Base-by-base conservation (phyloP, 148 eudicot species). In the Polygonum aviculare region DNA sequence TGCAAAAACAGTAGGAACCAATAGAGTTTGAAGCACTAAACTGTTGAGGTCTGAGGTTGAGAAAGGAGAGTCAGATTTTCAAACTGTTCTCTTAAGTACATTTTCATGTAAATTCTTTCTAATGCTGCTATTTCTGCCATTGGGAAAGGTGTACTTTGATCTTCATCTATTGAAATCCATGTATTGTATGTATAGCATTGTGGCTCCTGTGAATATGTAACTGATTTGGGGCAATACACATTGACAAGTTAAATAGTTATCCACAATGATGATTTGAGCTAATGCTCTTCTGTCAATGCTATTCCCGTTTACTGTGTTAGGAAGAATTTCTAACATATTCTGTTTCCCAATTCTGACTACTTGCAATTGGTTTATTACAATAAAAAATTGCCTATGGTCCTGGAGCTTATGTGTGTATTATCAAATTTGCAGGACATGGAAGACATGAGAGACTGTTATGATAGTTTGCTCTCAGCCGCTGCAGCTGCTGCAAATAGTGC, bases 391-490 rank as follows among this genome's bases (percentile, higher is more conserved):
- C 8, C 7, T 62, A 62, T 62, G 31, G 16, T 62, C 38, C 38
- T 62, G 3, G 69, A 9, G 31, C 39, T 11, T 62, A 31, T 62
- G 15, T 75, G 21, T 36, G 67, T 77, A 16, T 21, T 41, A 26
- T 78, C 63, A 41, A 62, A 65, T 26, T 81, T 31, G 60, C 88
- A 95, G 99, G 97, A 89, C 69, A 87, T 95, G 99, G 78, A 82
- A 72, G 99, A 95, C 79, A 91, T 93, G 94, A 86, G 83, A 77
- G 94, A 90, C 60, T 95, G 94, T 83, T 95, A 95, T 59, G 97
- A 95, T 79, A 89, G 97, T 82, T 82, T 95, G 86, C 90, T 95
- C 40, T 88, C 97, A 35, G 91, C 96, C 65, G 96, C 99, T 0
- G 97, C 97, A 3, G 91, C 88, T 7, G 89, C 97, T 0, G 82